A percentile compares a stretch with the other conserved stretches of the same genome.
These are phyloP conservation scores for Alternaria sp. DNA, from an alignment of 2,329 filamentous ascomycete species.

Conservation along the genomic window DNA sequence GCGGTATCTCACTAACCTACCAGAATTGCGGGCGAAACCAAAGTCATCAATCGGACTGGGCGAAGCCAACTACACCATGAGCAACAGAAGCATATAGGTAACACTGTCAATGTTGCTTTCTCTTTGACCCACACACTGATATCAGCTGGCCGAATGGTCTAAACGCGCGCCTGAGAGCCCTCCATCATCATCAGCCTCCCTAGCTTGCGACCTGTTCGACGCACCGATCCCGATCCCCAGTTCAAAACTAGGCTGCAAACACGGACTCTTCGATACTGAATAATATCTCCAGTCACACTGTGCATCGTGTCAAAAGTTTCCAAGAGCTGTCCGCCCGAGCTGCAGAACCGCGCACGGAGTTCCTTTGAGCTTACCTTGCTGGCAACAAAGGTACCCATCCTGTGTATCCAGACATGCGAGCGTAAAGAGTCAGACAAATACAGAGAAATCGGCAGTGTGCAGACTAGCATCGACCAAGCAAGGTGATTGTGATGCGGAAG, in stretches of 20 bases:
- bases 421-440: neutral
- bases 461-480: neutral
- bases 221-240: neutral
- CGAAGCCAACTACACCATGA: neutral
- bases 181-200: neutral
- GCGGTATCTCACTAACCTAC: neutral
- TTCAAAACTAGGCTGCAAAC: neutral
- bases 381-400: neutral
- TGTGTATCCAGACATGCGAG: neutral
- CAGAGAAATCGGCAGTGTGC: neutral
- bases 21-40: neutral
- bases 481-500: neutral
- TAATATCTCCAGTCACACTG: neutral
- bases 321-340: neutral
- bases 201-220: neutral
- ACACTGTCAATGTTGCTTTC: neutral
- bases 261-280: neutral
- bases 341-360: neutral
- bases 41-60: neutral
- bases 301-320: neutral
- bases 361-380: neutral
- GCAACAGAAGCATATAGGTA: neutral
- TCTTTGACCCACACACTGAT: neutral
- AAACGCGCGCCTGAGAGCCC: neutral
- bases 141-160: neutral